Percentiles rank a stretch among this genome's conserved stretches.
Conservation (phyloP, 768 basidiomycete species). For the Termitomyces sp. region DNA sequence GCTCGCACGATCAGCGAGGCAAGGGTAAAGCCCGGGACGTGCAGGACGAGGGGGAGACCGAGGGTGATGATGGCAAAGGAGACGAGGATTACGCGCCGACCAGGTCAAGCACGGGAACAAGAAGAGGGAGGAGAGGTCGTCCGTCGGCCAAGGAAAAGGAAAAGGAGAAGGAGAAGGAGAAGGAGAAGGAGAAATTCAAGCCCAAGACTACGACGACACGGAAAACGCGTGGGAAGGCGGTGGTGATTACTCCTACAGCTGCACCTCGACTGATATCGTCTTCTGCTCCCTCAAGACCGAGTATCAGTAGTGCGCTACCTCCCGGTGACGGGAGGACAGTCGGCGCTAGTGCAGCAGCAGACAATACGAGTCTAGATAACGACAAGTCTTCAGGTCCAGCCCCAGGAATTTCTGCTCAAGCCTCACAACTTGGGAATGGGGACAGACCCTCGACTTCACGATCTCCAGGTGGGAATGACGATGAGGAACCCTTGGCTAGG, state of each 20-base stretch:
- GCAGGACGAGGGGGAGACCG: conserved; percentile 5
- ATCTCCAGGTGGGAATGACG: background rate
- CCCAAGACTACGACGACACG: conserved; percentile 8
- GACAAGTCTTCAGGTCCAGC: background rate
- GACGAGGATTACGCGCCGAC: background rate
- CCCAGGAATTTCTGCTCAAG: background rate
- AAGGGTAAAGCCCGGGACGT: conserved; percentile 14
- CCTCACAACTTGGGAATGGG: background rate
- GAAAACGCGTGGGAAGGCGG: conserved; percentile 8
- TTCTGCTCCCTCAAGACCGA: conserved; percentile 1
- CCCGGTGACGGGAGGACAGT: background rate
- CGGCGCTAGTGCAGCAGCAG: background rate
- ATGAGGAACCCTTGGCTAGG: background rate
- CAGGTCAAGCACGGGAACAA: background rate
- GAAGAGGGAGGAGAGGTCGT: conserved; percentile 15
- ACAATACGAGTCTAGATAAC: too few relatives aligned
- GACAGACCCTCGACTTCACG: background rate
- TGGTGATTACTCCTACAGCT: background rate
- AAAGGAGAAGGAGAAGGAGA: conserved; percentile 2
- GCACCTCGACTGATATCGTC: conserved; percentile 21
- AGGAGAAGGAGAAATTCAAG: conserved; percentile 1
- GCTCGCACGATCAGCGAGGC: conserved; percentile 23
- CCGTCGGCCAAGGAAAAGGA: conserved; percentile 14
- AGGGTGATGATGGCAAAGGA: background rate
- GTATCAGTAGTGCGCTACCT: background rate